Percentiles rank a stretch among this genome's conserved stretches.
Evolutionary conservation across 1,284 basidiomycete species (phyloP).

Genomic region (Pterula multifida): DNA sequence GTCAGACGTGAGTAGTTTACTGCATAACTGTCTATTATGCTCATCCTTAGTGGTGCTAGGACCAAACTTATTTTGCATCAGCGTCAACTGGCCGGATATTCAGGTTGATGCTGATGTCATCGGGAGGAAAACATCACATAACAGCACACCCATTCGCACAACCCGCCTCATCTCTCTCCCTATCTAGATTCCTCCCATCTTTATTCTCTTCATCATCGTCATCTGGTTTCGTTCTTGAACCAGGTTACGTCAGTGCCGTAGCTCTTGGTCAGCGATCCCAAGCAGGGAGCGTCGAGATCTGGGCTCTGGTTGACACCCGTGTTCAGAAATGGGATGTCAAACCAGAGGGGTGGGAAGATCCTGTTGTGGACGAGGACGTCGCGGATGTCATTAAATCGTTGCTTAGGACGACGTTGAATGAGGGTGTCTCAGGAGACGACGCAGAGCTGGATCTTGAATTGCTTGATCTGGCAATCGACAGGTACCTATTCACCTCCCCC

Average conservation of each 20-base stretch:
- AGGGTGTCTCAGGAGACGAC: slow-evolving; percentile 25
- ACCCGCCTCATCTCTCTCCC: slow-evolving; percentile 36
- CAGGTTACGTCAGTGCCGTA: slow-evolving; percentile 49
- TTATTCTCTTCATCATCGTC: slow-evolving; percentile 28
- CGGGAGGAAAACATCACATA: slow-evolving; percentile 55
- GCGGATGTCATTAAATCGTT: slow-evolving; percentile 27
- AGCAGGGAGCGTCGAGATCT: slow-evolving; percentile 35
- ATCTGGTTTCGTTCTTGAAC: slow-evolving; percentile 19
- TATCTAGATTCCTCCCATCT: slow-evolving; percentile 48
- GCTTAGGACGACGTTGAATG: slow-evolving; percentile 29
- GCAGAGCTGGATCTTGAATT: slow-evolving; percentile 51
- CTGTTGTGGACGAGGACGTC: slow-evolving; percentile 42
- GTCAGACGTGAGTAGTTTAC: slow-evolving; percentile 36
- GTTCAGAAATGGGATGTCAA: slow-evolving; percentile 59
- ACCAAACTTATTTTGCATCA: slow-evolving; percentile 54
- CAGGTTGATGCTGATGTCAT: slow-evolving; percentile 49
- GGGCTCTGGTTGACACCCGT: slow-evolving; percentile 52
- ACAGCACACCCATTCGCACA: slow-evolving; percentile 43
- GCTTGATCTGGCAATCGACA: slow-evolving; percentile 52
- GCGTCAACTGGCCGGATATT: slow-evolving; percentile 58
- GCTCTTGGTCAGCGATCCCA: slow-evolving; percentile 31
- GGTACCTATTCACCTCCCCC: slow-evolving; percentile 23
- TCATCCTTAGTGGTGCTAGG: no score
- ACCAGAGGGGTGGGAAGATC: slow-evolving; percentile 55
- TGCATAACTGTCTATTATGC: slow-evolving; percentile 3